A percentile compares a stretch with the other conserved stretches of the same genome.
These are phyloP conservation scores for Microcos paniculata DNA, from an alignment of 345 rosid genomes.

Conservation along the genomic window DNA sequence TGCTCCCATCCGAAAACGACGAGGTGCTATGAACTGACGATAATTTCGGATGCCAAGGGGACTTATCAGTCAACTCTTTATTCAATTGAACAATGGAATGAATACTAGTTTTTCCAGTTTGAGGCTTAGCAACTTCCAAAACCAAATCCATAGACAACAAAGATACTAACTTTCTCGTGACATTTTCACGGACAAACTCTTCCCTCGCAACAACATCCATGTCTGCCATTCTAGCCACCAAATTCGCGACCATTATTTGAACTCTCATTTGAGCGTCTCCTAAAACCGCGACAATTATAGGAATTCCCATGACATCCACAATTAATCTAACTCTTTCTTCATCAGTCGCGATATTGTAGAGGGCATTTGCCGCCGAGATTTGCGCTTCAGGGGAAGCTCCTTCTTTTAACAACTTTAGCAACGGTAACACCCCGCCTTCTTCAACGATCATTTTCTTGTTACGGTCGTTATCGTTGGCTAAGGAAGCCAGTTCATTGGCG, in stretches of 20 bases:
- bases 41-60: background rate
- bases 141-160: slow-evolving; percentile 39
- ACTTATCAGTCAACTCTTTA: slow-evolving; percentile 33
- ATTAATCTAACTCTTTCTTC: slow-evolving; percentile 38
- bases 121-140: slow-evolving; percentile 26
- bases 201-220: slow-evolving; percentile 41
- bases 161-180: slow-evolving; percentile 45
- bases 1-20: slow-evolving; percentile 39
- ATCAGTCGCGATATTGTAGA: slow-evolving; percentile 34
- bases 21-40: slow-evolving; percentile 11
- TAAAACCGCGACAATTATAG: slow-evolving; percentile 45
- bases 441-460: slow-evolving; percentile 61
- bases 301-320: slow-evolving; percentile 36
- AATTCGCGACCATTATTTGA: slow-evolving; percentile 46
- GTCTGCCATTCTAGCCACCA: slow-evolving; percentile 56
- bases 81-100: slow-evolving; percentile 58
- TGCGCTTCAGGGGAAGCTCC: slow-evolving; percentile 47
- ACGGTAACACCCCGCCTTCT: slow-evolving; percentile 53
- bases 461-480: slow-evolving; percentile 53
- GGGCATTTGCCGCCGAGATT: slow-evolving; percentile 46
- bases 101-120: slow-evolving; percentile 36
- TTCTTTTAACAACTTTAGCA: slow-evolving; percentile 56
- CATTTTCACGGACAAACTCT: slow-evolving; percentile 48
- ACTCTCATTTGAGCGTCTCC: slow-evolving; percentile 49
- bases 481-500: slow-evolving; percentile 49